Evolutionary conservation across 805 yeast genomes (phyloP).

Genomic region (Yarrowia sp.): DNA sequence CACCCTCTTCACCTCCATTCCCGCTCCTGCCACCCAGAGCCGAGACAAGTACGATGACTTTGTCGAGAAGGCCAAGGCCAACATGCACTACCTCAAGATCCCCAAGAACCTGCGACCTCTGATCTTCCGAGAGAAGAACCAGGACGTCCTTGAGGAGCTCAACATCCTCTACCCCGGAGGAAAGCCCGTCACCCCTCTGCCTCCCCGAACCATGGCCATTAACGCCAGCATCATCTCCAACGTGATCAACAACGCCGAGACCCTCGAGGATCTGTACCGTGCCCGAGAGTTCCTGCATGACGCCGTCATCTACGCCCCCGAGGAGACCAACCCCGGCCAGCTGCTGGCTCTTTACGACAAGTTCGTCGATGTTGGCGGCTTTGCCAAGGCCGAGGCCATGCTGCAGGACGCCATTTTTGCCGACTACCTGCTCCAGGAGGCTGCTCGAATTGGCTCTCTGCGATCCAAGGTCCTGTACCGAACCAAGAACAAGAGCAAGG

Average conservation of each 20-base stretch:
- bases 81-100: conserved; percentile 8
- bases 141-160: conserved; percentile 15
- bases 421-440: neutral
- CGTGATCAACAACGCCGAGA: neutral
- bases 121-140: conserved; percentile 12
- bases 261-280: neutral
- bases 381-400: neutral
- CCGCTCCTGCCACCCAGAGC: neutral
- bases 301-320: conserved; percentile 10
- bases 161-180: conserved; percentile 16
- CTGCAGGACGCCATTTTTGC: neutral
- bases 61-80: neutral
- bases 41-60: neutral
- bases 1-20: neutral
- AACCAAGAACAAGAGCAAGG: neutral
- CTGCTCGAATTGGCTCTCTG: conserved; percentile 7
- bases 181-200: neutral
- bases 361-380: neutral
- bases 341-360: conserved; percentile 7
- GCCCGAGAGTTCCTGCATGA: neutral
- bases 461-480: conserved; percentile 10
- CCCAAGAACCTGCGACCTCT: conserved; percentile 27
- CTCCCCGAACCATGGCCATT: conserved; percentile 5
- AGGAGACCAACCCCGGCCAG: neutral
- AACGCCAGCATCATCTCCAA: neutral